These are phyloP conservation scores for Ramularia endophylla DNA, from an alignment of 2,329 filamentous ascomycete genomes.

Conservation along the genomic window DNA sequence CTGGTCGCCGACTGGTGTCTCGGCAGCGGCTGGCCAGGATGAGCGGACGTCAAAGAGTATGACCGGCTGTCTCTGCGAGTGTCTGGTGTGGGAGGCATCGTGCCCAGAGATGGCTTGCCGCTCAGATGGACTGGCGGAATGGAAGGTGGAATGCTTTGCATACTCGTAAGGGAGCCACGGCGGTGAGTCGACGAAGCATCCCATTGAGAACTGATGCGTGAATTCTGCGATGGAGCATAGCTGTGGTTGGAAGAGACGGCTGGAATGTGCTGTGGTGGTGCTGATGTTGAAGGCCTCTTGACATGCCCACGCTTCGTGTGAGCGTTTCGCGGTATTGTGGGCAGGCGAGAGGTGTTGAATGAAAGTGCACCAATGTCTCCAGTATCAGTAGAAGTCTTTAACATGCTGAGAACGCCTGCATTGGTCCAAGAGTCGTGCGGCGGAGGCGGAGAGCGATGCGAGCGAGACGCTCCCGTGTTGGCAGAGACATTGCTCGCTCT, in stretches of 20 bases:
- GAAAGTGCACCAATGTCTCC: slow-evolving; percentile 40
- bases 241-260: slow-evolving; percentile 26
- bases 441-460: slow-evolving; percentile 26
- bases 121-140: slow-evolving; percentile 22
- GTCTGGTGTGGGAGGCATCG: slow-evolving; percentile 19
- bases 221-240: slow-evolving; percentile 36
- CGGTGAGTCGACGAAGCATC: slow-evolving; percentile 34
- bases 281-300: slow-evolving; percentile 35
- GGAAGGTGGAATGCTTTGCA: slow-evolving; percentile 39
- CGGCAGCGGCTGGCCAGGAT: slow-evolving; percentile 32
- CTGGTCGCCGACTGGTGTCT: slow-evolving; percentile 41
- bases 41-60: slow-evolving; percentile 37
- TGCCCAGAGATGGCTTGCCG: slow-evolving; percentile 17
- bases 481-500: slow-evolving; percentile 42
- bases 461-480: slow-evolving; percentile 26
- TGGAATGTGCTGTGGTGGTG: slow-evolving; percentile 24
- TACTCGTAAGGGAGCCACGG: slow-evolving; percentile 36
- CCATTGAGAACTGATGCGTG: slow-evolving; percentile 35
- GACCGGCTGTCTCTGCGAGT: slow-evolving; percentile 36
- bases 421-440: slow-evolving; percentile 30
- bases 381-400: slow-evolving; percentile 45
- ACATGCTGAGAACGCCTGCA: slow-evolving; percentile 45
- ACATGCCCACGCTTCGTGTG: slow-evolving; percentile 31
- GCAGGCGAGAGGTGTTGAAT: slow-evolving; percentile 34
- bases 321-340: slow-evolving; percentile 32